These are phyloP conservation scores for Cymbidium sinense DNA, from an alignment of 106 monocot species.

Conservation along the genomic window DNA sequence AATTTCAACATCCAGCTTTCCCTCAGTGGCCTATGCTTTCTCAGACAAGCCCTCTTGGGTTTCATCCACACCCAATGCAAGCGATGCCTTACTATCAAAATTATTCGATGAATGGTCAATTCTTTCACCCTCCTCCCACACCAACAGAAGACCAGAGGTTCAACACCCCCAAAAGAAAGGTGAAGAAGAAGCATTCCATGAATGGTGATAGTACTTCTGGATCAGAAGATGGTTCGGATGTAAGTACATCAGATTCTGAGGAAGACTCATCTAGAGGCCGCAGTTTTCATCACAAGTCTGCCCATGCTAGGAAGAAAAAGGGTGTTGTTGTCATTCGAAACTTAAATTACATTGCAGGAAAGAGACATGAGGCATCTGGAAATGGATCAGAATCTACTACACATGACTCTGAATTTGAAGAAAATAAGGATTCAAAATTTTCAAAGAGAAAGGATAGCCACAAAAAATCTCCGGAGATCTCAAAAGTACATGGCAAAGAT, in stretches of 20 bases:
- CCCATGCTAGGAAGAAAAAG: slow-evolving; percentile 61
- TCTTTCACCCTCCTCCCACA: slow-evolving; percentile 56
- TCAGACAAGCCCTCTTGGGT: slow-evolving; percentile 39
- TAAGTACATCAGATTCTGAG: slow-evolving; percentile 19
- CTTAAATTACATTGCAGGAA: slow-evolving; percentile 69
- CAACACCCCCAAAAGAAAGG: slow-evolving; percentile 17
- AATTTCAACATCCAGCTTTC: slow-evolving; percentile 48
- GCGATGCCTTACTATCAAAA: slow-evolving; percentile 81
- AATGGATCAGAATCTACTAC: slow-evolving; percentile 50
- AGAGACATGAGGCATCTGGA: slow-evolving; percentile 41
- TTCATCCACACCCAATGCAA: slow-evolving; percentile 69
- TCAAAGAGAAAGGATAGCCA: slow-evolving; percentile 45
- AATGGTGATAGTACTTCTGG: slow-evolving; percentile 30
- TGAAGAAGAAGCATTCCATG: slow-evolving; percentile 38
- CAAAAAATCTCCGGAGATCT: slow-evolving; percentile 18
- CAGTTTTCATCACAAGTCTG: slow-evolving; percentile 42
- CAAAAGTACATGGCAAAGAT: slow-evolving; percentile 32
- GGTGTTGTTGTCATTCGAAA: slow-evolving; percentile 72
- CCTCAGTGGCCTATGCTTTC: slow-evolving; percentile 80
- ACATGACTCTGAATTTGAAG: slow-evolving; percentile 37
- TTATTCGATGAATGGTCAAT: slow-evolving; percentile 50
- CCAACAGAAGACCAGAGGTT: slow-evolving; percentile 19
- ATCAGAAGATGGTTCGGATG: slow-evolving; percentile 35
- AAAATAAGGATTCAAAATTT: slow-evolving; percentile 28
- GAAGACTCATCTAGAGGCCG: slow-evolving; percentile 36